These are phyloP conservation scores for Biscogniauxia sp. DNA, from an alignment of 2,329 filamentous ascomycete species.

Conservation along the genomic window DNA sequence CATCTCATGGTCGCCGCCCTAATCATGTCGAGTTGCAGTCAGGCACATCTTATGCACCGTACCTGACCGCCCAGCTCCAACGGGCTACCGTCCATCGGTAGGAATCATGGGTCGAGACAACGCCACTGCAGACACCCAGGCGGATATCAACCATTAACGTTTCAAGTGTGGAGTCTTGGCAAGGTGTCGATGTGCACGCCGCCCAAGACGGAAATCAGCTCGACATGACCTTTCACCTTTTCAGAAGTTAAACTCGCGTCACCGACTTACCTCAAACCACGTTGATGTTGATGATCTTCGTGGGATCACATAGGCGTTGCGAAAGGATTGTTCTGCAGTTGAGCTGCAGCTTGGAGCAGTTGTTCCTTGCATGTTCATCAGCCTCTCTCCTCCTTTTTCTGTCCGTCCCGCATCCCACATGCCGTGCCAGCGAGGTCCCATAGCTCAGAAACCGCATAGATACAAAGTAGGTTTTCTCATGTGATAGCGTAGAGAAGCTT, in stretches of 20 bases:
- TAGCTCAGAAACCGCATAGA: background rate
- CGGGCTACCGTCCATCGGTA: slow-evolving; percentile 12
- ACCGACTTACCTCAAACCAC: background rate
- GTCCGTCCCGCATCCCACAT: background rate
- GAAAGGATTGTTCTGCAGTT: background rate
- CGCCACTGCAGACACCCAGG: slow-evolving; percentile 29
- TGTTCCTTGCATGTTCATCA: background rate
- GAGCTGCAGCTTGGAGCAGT: background rate
- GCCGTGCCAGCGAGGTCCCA: background rate
- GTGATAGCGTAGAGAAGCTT: background rate
- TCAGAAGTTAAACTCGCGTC: background rate
- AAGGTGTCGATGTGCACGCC: slow-evolving; percentile 14
- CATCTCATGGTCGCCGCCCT: slow-evolving; percentile 9
- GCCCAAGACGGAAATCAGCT: slow-evolving; percentile 19
- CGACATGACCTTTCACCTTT: slow-evolving; percentile 3
- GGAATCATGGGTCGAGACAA: slow-evolving; percentile 15
- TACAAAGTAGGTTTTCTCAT: background rate
- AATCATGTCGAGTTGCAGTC: slow-evolving; percentile 21
- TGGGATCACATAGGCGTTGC: background rate
- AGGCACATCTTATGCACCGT: slow-evolving; percentile 10
- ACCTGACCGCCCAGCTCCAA: slow-evolving; percentile 7
- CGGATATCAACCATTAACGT: slow-evolving; percentile 21
- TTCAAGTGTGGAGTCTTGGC: slow-evolving; percentile 22
- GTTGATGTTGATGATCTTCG: background rate
- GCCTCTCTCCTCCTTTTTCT: background rate